A percentile compares a stretch with the other conserved stretches of the same genome.
Evolutionary conservation across 1,284 basidiomycete species (phyloP).

Genomic region (Somion occarium): DNA sequence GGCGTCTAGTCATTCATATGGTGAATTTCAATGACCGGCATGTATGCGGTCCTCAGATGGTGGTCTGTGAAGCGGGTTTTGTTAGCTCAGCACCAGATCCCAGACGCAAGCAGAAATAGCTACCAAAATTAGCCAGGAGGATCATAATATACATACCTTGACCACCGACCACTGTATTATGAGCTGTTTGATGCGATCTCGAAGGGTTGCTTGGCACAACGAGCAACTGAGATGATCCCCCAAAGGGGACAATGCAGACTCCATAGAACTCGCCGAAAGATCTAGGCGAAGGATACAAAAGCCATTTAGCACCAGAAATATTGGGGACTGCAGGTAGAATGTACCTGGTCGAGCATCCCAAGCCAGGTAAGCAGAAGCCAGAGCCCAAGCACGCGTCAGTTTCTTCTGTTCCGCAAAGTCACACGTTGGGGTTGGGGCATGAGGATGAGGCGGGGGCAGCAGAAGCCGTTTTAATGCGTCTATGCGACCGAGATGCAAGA

Average conservation of each 20-base stretch:
- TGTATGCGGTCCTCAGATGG: constrained; percentile 3
- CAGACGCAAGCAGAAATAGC: no score
- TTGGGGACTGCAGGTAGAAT: constrained; percentile 4
- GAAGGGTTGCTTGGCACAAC: constrained; percentile 53
- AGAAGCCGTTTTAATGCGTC: constrained; percentile 36
- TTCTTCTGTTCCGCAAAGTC: constrained; percentile 36
- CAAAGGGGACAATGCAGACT: constrained; percentile 30
- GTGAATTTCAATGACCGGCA: neutral
- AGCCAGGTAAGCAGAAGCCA: constrained; percentile 34
- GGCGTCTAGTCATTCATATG: neutral
- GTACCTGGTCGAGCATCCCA: constrained; percentile 35
- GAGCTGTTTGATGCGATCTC: constrained; percentile 62
- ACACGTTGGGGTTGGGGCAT: constrained; percentile 30
- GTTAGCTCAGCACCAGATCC: no score
- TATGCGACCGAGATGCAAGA: constrained; percentile 36
- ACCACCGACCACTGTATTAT: constrained; percentile 74
- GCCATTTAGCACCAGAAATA: neutral
- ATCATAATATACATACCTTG: constrained; percentile 41
- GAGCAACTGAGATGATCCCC: constrained; percentile 33
- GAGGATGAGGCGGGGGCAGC: constrained; percentile 32
- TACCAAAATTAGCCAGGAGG: no score
- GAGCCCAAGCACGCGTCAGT: constrained; percentile 35
- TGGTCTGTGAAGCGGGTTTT: neutral
- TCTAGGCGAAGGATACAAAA: constrained; percentile 18
- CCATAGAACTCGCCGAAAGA: constrained; percentile 30